Percentiles rank a stretch among this genome's conserved stretches.
These are phyloP conservation scores for Oxyria digyna DNA, from an alignment of 148 eudicot species.

Conservation along the genomic window DNA sequence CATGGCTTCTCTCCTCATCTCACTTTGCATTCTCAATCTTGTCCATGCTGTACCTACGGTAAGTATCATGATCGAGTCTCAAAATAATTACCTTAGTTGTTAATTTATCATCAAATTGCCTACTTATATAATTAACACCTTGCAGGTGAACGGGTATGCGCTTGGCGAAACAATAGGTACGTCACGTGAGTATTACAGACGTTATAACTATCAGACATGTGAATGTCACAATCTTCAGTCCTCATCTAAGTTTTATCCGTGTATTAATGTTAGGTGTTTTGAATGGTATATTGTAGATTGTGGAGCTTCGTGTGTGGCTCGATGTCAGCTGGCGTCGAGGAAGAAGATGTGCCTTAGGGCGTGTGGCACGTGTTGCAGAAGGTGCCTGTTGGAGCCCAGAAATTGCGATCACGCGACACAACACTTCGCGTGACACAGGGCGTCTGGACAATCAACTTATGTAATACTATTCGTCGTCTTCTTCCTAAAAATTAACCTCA, in stretches of 20 bases:
- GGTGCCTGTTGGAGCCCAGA: constrained; percentile 21
- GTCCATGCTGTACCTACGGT: constrained; percentile 11
- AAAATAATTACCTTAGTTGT: no score
- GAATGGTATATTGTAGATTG: constrained; percentile 9
- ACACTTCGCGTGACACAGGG: no score
- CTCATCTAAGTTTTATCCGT: no score
- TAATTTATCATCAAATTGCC: no score
- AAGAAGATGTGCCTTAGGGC: constrained; percentile 16
- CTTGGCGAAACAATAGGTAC: constrained; percentile 2
- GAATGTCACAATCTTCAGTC: no score
- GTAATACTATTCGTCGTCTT: no score
- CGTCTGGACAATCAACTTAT: no score
- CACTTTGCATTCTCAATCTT: constrained; percentile 13
- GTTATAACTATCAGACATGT: no score
- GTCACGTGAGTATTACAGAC: no score
- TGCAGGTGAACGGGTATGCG: background rate
- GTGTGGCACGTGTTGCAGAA: constrained; percentile 17
- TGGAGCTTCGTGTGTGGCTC: constrained; percentile 5
- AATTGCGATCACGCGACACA: no score
- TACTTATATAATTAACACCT: background rate
- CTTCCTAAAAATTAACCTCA: no score
- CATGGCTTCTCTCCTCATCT: constrained; percentile 16
- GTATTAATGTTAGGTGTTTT: no score
- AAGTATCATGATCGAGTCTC: background rate
- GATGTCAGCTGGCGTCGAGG: constrained; percentile 16